phyloP scores from a whole-genome alignment of 345 rosid species.

The Lepidium africanum region DNA sequence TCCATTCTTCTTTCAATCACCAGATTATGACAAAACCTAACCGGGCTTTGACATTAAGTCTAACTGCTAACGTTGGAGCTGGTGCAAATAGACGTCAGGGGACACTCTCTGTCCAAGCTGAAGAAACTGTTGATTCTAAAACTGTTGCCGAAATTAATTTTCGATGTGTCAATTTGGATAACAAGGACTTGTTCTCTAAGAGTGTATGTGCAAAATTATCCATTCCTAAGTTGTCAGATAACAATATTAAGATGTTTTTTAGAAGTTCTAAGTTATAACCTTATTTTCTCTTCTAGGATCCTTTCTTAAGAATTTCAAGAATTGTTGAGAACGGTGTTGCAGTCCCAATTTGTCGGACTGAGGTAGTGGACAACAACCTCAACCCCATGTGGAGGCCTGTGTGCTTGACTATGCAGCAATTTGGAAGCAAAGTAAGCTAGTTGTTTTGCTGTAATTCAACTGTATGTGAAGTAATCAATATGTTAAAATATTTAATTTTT shows the following conservation, averaged over 20 bases:
- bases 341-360: conserved; percentile 73
- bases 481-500: background rate
- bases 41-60: conserved; percentile 44
- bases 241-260: background rate
- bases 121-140: conserved; percentile 61
- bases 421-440: conserved; percentile 68
- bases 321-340: conserved; percentile 42
- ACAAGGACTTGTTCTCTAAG: conserved; percentile 68
- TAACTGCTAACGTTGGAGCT: conserved; percentile 32
- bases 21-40: conserved; percentile 61
- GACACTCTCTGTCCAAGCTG: conserved; percentile 58
- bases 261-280: background rate
- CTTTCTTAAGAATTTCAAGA: conserved; percentile 80
- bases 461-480: background rate
- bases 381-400: conserved; percentile 71
- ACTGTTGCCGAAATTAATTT: conserved; percentile 46
- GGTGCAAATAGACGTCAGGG: conserved; percentile 42
- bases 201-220: conserved; percentile 43
- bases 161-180: conserved; percentile 50
- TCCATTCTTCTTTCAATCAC: conserved; percentile 8
- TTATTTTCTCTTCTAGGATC: conserved; percentile 42
- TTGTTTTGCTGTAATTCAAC: background rate
- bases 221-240: background rate
- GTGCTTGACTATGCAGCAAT: conserved; percentile 66
- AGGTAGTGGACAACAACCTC: conserved; percentile 61